Percentiles rank a stretch among this genome's conserved stretches.
Conservation (phyloP, 2,329 filamentous ascomycete species). For the Cordyceps javanica region DNA sequence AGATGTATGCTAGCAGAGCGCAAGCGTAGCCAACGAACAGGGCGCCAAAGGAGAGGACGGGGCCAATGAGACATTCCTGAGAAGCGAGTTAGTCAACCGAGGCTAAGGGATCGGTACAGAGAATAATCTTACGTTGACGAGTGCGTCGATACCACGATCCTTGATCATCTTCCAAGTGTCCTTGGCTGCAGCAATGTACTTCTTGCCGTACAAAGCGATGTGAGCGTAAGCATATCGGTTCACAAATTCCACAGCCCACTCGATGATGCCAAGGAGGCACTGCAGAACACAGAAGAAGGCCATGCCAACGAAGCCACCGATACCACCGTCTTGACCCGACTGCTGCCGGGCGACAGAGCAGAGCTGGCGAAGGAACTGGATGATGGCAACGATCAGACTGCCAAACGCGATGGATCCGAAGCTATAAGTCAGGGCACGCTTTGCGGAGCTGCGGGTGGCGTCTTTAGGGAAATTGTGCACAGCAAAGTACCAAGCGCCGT, state of each 20-base stretch:
- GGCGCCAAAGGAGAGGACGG: slow-evolving; percentile 69
- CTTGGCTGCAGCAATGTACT: slow-evolving; percentile 80
- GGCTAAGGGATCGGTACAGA: not conserved
- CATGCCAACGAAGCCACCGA: slow-evolving; percentile 61
- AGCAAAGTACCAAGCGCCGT: slow-evolving; percentile 90
- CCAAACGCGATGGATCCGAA: slow-evolving; percentile 89
- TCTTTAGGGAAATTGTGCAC: slow-evolving; percentile 63
- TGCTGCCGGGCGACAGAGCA: slow-evolving; percentile 68
- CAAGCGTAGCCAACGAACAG: slow-evolving; percentile 80
- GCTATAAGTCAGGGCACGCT: slow-evolving; percentile 77
- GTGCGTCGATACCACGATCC: slow-evolving; percentile 81
- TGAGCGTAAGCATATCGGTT: slow-evolving; percentile 92
- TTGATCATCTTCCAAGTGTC: slow-evolving; percentile 90
- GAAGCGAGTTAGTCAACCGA: slow-evolving; percentile 14
- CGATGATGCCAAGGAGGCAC: slow-evolving; percentile 69
- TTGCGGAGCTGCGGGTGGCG: slow-evolving; percentile 77
- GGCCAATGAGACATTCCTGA: slow-evolving; percentile 70
- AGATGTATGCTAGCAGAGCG: slow-evolving; percentile 78
- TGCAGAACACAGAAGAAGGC: slow-evolving; percentile 69
- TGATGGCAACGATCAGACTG: slow-evolving; percentile 76
- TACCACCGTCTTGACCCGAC: slow-evolving; percentile 60
- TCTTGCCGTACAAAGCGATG: slow-evolving; percentile 86
- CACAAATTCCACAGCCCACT: slow-evolving; percentile 83
- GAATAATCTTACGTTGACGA: slow-evolving; percentile 56
- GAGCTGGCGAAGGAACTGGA: slow-evolving; percentile 77